phyloP scores from a whole-genome alignment of 805 yeast species.

The Starmerella asiatica region DNA sequence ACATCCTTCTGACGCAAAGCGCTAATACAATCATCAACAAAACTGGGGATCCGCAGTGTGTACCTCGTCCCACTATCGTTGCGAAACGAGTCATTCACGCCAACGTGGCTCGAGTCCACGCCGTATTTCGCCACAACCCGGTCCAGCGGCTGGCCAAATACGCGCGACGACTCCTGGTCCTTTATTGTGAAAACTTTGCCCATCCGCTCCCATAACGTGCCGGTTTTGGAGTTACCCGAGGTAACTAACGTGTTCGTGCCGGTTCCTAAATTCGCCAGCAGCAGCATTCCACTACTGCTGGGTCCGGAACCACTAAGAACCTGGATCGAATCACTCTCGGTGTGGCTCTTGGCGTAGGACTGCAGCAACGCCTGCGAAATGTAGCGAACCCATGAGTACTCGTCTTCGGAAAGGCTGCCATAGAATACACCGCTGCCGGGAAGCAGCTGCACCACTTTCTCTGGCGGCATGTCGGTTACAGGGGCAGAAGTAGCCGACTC shows the following conservation, averaged over 20 bases:
- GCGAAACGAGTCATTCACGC: conserved; percentile 1
- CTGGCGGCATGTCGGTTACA: too few species aligned
- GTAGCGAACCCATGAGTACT: conserved; percentile 46
- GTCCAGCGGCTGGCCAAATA: conserved; percentile 69
- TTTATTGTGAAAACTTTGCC: conserved; percentile 28
- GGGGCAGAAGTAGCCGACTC: too few species aligned
- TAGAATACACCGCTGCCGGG: neutral
- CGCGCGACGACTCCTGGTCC: conserved; percentile 28
- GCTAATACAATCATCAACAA: conserved; percentile 72
- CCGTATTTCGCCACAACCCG: conserved; percentile 58
- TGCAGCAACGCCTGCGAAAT: conserved; percentile 37
- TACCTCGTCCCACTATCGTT: conserved; percentile 36
- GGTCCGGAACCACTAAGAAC: neutral
- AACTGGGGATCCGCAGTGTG: conserved; percentile 61
- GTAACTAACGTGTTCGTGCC: neutral
- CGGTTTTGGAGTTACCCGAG: neutral
- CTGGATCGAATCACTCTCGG: neutral
- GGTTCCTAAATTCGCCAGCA: neutral
- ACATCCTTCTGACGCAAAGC: conserved; percentile 82
- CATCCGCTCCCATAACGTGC: conserved; percentile 35
- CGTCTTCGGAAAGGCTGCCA: conserved; percentile 35
- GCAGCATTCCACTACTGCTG: neutral
- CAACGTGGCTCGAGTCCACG: conserved; percentile 53
- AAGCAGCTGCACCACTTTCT: neutral
- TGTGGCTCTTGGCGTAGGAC: conserved; percentile 5